A percentile compares a stretch with the other conserved stretches of the same genome.
These are phyloP conservation scores for Ciborinia camelliae DNA, from an alignment of 2,329 filamentous ascomycete genomes.

Conservation along the genomic window DNA sequence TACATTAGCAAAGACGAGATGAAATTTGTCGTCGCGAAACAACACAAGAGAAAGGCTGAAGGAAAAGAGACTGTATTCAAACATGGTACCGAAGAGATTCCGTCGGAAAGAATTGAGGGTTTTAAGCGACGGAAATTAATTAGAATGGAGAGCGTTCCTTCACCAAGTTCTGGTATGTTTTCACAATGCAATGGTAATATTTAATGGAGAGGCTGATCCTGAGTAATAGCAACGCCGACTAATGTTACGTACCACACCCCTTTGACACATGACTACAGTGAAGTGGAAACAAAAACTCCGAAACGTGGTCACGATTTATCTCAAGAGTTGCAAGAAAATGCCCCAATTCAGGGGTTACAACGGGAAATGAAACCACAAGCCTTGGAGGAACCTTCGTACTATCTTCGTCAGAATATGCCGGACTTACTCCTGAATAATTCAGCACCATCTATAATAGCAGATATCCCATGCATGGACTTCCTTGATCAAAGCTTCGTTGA, in stretches of 20 bases:
- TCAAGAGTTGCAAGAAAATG: neutral
- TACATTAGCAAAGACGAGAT: conserved; percentile 11
- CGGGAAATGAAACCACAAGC: neutral
- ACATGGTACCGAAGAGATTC: neutral
- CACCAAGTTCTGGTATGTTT: conserved; percentile 9
- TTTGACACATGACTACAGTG: neutral
- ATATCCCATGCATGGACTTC: no score
- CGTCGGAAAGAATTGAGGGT: neutral
- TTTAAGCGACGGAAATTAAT: conserved; percentile 10
- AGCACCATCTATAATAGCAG: no score
- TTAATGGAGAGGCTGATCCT: neutral
- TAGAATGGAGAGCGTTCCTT: neutral
- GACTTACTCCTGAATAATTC: neutral
- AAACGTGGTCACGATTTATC: neutral
- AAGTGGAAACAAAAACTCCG: neutral
- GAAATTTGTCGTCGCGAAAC: conserved; percentile 10
- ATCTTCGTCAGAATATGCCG: neutral
- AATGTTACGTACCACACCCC: neutral
- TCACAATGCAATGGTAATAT: no score
- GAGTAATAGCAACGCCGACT: neutral
- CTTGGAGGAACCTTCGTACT: neutral
- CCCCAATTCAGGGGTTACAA: neutral
- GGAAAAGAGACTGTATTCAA: conserved; percentile 8
- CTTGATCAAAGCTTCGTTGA: no score
- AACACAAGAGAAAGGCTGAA: neutral